Base-by-base conservation (phyloP, 129 eudicot species). In the Flaveria ramosissima region DNA sequence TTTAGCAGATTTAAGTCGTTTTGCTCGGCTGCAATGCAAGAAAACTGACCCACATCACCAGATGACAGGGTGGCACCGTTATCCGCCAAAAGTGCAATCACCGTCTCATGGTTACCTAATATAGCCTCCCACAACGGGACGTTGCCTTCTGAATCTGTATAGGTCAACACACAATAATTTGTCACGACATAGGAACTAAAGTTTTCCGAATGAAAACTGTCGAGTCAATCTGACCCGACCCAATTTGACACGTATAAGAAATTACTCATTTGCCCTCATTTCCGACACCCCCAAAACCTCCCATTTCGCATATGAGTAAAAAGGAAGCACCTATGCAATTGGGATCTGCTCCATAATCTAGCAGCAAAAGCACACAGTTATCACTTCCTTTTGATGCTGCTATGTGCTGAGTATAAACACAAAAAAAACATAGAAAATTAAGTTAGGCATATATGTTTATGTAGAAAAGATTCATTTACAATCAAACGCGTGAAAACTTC, bases 91-190 rank as follows among this genome's bases (percentile, higher is more conserved):
- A 88, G 68, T 76, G 71, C 74, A 9, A 78, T 60, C 32, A 92
- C 90, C 17, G 39, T 61, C 24, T 85, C 86, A 59, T 91, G 96
- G 16, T 67, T 80, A 15, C 82, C 89, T 20, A 80, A 15, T 14
- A 95, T 87, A 43, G 99, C 99, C 75, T 95, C 99, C 99, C 97
- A 95, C 15, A 95, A 72, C 43, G 99, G 99, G 14, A 89, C 92
- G 45, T 75, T 91, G 46, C 98, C 98, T 79, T 93, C 93, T 43
- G 84, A 83, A 89, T 93, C 98, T 90, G 91, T 73, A 65, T 1
- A 56, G 45, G 72, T 74, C 63, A 71, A 76, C 32, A 36, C 42
- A 56, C 50, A 73, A 56, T 56, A 10, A 12, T n/a, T 61, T 61
- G 60, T 53, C 60, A 51, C 20, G 4, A 51, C n/a, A 6, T 51